A percentile compares a stretch with the other conserved stretches of the same genome.
Conservation (phyloP, 805 yeast genomes). For the Kazachstania viticola region DNA sequence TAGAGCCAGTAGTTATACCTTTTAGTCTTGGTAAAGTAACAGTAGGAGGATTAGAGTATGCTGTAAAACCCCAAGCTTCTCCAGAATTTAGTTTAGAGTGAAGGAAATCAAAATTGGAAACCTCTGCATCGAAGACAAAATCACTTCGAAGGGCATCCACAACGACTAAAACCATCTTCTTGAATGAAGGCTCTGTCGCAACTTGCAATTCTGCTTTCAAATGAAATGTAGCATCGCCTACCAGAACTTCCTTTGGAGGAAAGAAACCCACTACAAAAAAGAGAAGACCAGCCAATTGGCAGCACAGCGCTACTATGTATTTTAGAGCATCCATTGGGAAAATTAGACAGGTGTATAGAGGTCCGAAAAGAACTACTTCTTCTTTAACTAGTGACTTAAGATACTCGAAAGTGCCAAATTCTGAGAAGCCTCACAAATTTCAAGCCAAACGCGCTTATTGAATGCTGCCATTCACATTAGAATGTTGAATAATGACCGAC, state of each 20-base stretch:
- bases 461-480: too few relatives aligned
- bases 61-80: conserved; percentile 77
- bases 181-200: conserved; percentile 33
- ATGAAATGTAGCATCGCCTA: conserved; percentile 40
- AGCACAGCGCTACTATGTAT: too few relatives aligned
- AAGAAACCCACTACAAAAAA: conserved; percentile 77
- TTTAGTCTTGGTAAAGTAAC: conserved; percentile 90
- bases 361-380: too few relatives aligned
- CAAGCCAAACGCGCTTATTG: too few relatives aligned
- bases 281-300: conserved; percentile 47
- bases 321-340: too few relatives aligned
- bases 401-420: too few relatives aligned
- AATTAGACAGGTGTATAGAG: too few relatives aligned
- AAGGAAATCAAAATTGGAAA: conserved; percentile 54
- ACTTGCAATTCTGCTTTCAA: conserved; percentile 24
- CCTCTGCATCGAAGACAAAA: conserved; percentile 51
- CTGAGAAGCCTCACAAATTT: too few relatives aligned
- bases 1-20: conserved; percentile 88
- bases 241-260: conserved; percentile 72
- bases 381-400: too few relatives aligned
- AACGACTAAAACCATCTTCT: conserved; percentile 66
- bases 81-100: conserved; percentile 58
- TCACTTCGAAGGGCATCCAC: conserved; percentile 91
- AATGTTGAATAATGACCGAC: too few relatives aligned
- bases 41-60: conserved; percentile 89